A percentile compares a stretch with the other conserved stretches of the same genome.
Conservation (phyloP, 2,329 filamentous ascomycete genomes). For the Chaetomium strumarium region DNA sequence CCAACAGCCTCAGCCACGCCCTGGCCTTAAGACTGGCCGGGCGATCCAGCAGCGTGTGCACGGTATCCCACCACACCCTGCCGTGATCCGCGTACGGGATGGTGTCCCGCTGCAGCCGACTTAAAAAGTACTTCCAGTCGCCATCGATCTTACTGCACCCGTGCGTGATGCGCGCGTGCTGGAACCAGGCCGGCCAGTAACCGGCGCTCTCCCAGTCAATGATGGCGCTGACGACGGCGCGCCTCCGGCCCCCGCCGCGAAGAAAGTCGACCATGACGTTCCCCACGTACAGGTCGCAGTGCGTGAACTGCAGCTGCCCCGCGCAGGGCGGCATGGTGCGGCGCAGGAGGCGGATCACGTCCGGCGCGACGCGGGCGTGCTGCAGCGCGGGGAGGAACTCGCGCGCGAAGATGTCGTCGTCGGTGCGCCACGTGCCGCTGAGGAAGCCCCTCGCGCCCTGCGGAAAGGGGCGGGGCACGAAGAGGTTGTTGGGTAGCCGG, state of each 20-base stretch:
- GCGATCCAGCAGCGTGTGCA: background rate
- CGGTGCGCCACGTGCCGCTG: background rate
- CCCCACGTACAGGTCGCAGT: constrained; percentile 12
- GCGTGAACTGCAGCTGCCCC: constrained; percentile 3
- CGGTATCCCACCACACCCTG: constrained; percentile 7
- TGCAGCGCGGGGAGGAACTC: background rate
- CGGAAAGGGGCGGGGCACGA: background rate
- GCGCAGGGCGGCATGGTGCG: constrained; percentile 8
- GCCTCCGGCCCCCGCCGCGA: background rate
- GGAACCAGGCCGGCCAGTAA: constrained; percentile 15
- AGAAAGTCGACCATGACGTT: constrained; percentile 12
- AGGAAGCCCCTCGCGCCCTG: background rate
- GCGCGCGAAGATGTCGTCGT: constrained; percentile 2
- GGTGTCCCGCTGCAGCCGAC: background rate
- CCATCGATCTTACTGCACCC: constrained; percentile 1
- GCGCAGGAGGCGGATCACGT: background rate
- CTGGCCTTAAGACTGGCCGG: background rate
- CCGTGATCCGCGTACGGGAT: constrained; percentile 6
- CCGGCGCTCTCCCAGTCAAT: constrained; percentile 17
- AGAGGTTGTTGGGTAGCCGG: constrained; percentile 5
- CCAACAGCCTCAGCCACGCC: constrained; percentile 7
- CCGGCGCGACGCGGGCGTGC: background rate
- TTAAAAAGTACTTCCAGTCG: constrained; percentile 12
- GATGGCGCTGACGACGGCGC: constrained; percentile 1
- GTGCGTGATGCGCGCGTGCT: constrained; percentile 11